Base-by-base conservation (phyloP, 306 rosid species). In the Cucurbita moschata region DNA sequence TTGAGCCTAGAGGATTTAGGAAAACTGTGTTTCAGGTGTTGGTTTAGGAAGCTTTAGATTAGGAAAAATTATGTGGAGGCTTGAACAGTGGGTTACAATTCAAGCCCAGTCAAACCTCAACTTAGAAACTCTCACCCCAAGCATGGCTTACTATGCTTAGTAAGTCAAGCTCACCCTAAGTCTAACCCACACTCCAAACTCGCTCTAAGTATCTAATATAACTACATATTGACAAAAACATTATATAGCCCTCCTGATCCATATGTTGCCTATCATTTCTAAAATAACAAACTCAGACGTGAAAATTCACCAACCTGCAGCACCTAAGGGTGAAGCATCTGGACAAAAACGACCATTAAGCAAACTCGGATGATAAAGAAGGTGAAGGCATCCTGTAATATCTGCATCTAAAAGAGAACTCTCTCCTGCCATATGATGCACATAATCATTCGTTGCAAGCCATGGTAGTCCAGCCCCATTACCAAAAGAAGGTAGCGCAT, bases 241-340 rank as follows among this genome's bases (percentile, higher is more conserved):
- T 49, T 16, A 42, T 53, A 66, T 11, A 40, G 49, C 72, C 52
- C 14, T 38, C 37, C 6, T 21, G 46, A 42, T 65, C 30, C 72
- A 65, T 8, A 43, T 43, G 30, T 9, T 12, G 38, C 16, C 64
- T 58, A 35, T 58, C n/a, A 71, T 72, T 60, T 21, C 11, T 11
- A 43, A 26, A 38, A 2, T 44, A 60, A 43, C 13, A 15, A 30
- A 46, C 23, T 60, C 14, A 59, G 59, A 51, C 64, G 81, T 30
- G 73, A 63, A 86, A 84, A 77, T 62, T 35, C 67, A 67, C 83
- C 72, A 72, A 89, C 99, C 99, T 90, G 99, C 81, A 64, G 97
- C 90, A 76, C 97, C 96, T 69, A 82, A 80, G 55, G 99, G 99
- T 43, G 99, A 94, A 89, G 97, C 99, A 82, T 91, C 99, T 71